A percentile compares a stretch with the other conserved stretches of the same genome.
Conservation (phyloP, 805 yeast species). For the Soucietia sequanensis region DNA sequence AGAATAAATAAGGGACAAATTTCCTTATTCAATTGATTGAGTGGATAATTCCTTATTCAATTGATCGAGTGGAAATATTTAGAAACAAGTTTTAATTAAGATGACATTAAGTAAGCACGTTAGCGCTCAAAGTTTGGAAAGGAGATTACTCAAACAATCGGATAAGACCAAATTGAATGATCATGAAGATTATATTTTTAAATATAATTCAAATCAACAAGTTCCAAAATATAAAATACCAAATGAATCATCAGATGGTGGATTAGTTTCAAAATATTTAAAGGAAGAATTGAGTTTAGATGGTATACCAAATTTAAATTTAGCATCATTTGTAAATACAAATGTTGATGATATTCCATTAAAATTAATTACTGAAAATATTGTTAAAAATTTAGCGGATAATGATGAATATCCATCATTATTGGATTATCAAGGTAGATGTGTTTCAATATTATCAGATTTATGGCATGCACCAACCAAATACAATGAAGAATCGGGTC, state of each 20-base stretch:
- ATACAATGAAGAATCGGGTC: conserved; percentile 20
- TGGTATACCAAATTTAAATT: conserved; percentile 78
- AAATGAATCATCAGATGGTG: conserved; percentile 49
- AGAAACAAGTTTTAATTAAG: too few species aligned
- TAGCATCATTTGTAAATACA: conserved; percentile 90
- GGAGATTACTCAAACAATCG: conserved; percentile 23
- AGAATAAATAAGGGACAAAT: too few species aligned
- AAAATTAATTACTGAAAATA: conserved; percentile 61
- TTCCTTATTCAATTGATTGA: too few species aligned
- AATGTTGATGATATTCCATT: conserved; percentile 42
- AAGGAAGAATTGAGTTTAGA: conserved; percentile 76
- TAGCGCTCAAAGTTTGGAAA: conserved; percentile 43
- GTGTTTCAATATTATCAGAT: conserved; percentile 74
- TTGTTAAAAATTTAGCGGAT: conserved; percentile 88
- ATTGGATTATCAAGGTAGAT: conserved; percentile 75
- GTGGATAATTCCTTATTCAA: too few species aligned
- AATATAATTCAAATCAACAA: conserved; percentile 26
- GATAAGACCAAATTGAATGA: conserved; percentile 18
- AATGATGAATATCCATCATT: conserved; percentile 90
- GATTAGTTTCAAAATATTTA: conserved; percentile 59
- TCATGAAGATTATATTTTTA: conserved; percentile 30
- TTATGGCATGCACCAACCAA: conserved; percentile 72
- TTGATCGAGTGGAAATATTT: background rate
- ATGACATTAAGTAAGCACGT: conserved; percentile 49
- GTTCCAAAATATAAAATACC: conserved; percentile 66